Evolutionary conservation across 768 basidiomycete species (phyloP).

Genomic region (Nidularia sp.): DNA sequence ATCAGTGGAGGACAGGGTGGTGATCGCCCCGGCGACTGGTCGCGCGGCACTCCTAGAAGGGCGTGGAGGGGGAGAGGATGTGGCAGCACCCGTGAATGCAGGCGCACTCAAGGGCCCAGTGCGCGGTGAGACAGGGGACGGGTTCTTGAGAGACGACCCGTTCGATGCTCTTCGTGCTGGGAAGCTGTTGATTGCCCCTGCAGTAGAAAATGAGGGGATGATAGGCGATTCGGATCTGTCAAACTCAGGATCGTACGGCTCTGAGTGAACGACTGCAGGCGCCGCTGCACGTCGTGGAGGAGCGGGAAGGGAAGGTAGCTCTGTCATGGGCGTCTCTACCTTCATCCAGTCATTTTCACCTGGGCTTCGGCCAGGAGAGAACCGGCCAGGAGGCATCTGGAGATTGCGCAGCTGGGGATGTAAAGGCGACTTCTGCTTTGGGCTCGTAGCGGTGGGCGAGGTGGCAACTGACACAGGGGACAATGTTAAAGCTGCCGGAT

Average conservation of each 20-base stretch:
- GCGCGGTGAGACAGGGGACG: conserved; percentile 2
- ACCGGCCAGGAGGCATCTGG: background rate
- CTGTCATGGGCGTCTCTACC: conserved; percentile 25
- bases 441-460: too few species aligned
- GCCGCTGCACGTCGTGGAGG: conserved; percentile 24
- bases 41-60: conserved; percentile 1
- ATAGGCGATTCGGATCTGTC: conserved; percentile 29
- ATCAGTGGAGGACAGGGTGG: conserved; percentile 21
- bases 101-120: background rate
- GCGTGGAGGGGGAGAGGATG: conserved; percentile 2
- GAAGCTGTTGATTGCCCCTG: conserved; percentile 43
- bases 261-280: too few species aligned
- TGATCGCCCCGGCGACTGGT: conserved; percentile 12
- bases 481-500: too few species aligned
- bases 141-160: conserved; percentile 2
- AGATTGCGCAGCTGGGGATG: background rate
- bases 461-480: background rate
- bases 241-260: background rate
- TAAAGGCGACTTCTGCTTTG: background rate
- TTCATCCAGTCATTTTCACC: conserved; percentile 27
- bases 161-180: conserved; percentile 10
- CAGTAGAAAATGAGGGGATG: conserved; percentile 48
- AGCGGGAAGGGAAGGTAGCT: conserved; percentile 31
- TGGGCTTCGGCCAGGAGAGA: background rate
- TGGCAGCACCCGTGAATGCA: background rate